Conservation (phyloP, 2,329 filamentous ascomycete genomes). For the Keithomyces neogunnii region DNA sequence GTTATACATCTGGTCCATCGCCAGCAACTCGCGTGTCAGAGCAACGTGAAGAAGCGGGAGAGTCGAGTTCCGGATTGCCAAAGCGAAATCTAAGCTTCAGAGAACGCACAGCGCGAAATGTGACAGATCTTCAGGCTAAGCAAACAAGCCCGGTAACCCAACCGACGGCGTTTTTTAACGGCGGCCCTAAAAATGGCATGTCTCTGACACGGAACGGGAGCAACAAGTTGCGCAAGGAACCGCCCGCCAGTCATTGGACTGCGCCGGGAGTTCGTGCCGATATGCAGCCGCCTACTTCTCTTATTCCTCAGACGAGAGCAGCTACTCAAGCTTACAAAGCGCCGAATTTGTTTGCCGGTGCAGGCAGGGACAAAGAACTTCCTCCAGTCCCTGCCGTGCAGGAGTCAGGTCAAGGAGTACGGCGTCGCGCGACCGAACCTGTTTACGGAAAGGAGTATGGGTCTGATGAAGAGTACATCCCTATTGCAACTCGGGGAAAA, state of each 20-base stretch:
- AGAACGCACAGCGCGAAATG: conserved; percentile 43
- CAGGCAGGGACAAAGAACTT: conserved; percentile 22
- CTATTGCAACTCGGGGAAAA: conserved; percentile 14
- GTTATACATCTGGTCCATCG: conserved; percentile 13
- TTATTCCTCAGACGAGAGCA: conserved; percentile 3
- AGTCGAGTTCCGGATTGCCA: conserved; percentile 27
- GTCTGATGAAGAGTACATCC: conserved; percentile 19
- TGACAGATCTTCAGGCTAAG: conserved; percentile 26
- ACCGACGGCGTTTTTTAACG: conserved; percentile 11
- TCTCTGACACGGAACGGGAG: conserved; percentile 40
- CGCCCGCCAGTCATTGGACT: conserved; percentile 42
- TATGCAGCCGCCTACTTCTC: conserved; percentile 30
- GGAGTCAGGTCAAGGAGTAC: conserved; percentile 11
- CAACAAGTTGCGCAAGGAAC: conserved; percentile 51
- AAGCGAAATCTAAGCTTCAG: conserved; percentile 52
- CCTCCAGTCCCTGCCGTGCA: conserved; percentile 18
- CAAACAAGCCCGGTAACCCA: conserved; percentile 14
- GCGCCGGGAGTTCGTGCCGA: conserved; percentile 19
- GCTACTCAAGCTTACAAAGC: conserved; percentile 6
- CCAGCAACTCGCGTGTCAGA: conserved; percentile 11
- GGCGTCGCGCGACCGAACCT: conserved; percentile 22
- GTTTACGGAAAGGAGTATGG: conserved; percentile 16
- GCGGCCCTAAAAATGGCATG: conserved; percentile 23
- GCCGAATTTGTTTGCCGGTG: conserved; percentile 9
- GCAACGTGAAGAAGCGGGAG: conserved; percentile 11